phyloP scores from a whole-genome alignment of 1,139 yeast species.

The Candida tetrigidarum region DNA sequence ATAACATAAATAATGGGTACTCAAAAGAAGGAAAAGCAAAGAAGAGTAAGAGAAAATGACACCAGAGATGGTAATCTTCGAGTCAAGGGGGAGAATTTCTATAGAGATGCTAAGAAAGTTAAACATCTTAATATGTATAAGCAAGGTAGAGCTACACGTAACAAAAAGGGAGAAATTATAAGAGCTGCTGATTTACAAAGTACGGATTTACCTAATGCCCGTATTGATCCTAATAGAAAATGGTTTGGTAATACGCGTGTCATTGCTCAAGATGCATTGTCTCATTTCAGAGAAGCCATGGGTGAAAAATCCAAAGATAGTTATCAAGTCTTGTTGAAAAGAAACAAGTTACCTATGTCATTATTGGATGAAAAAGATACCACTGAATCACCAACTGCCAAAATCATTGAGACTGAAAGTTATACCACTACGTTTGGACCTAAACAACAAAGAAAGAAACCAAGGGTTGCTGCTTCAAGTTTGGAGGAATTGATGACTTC shows the following conservation, averaged over 20 bases:
- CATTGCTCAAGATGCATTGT: conserved; percentile 93
- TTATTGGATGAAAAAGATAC: conserved; percentile 82
- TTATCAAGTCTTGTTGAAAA: conserved; percentile 82
- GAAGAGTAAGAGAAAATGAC: conserved; percentile 83
- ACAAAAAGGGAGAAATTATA: conserved; percentile 84
- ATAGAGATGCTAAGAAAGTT: conserved; percentile 92
- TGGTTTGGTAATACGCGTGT: conserved; percentile 99
- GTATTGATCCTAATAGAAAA: conserved; percentile 94
- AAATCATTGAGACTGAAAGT: conserved; percentile 87
- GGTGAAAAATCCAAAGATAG: conserved; percentile 87
- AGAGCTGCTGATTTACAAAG: conserved; percentile 90
- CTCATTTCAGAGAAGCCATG: conserved; percentile 93
- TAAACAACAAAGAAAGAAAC: conserved; percentile 91
- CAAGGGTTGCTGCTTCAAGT: conserved; percentile 73
- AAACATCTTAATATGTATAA: conserved; percentile 92
- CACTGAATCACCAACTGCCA: conserved; percentile 75
- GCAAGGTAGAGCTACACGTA: conserved; percentile 84
- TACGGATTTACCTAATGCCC: conserved; percentile 85
- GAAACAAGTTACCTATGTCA: conserved; percentile 97
- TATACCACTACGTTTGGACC: conserved; percentile 89
- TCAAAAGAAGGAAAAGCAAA: conserved; percentile 85
- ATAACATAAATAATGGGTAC: conserved; percentile 79
- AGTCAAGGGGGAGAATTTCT: conserved; percentile 96
- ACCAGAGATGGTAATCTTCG: conserved; percentile 88
- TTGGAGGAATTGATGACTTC: conserved; percentile 78